Conservation (phyloP, 1,284 basidiomycete genomes). For the Phellopilus nigrolimitatus region DNA sequence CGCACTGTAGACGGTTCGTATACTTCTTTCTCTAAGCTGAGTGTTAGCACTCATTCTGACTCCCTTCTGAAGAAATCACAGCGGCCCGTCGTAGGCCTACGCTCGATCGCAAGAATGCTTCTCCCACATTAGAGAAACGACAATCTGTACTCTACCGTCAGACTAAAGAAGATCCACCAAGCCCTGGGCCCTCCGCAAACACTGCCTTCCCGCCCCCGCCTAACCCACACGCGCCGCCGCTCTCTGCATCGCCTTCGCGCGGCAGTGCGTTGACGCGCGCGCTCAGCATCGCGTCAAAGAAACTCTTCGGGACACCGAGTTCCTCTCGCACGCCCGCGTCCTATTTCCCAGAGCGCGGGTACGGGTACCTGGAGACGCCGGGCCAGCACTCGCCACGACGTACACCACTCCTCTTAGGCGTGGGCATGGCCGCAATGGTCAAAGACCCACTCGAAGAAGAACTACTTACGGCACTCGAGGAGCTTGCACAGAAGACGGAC, state of each 20-base stretch:
- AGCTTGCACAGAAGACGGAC: conserved; percentile 92
- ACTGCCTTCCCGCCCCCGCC: conserved; percentile 58
- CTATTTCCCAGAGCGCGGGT: conserved; percentile 24
- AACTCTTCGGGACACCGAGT: conserved; percentile 68
- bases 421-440: conserved; percentile 4
- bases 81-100: conserved; percentile 53
- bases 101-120: conserved; percentile 45
- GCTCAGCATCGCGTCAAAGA: conserved; percentile 85
- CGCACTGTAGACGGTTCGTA: conserved; percentile 68
- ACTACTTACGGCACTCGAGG: conserved; percentile 73
- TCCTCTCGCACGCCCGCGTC: conserved; percentile 31
- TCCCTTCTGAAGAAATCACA: conserved; percentile 49
- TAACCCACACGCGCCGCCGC: conserved; percentile 34
- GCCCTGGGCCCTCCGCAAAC: conserved; percentile 33
- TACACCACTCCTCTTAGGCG: conserved; percentile 39
- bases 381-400: conserved; percentile 51
- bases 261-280: conserved; percentile 81
- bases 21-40: conserved; percentile 2
- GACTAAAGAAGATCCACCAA: conserved; percentile 26
- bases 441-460: conserved; percentile 76
- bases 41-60: conserved; percentile 13
- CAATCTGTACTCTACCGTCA: conserved; percentile 24
- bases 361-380: neutral
- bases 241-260: conserved; percentile 63
- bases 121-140: conserved; percentile 41